A percentile compares a stretch with the other conserved stretches of the same genome.
These are phyloP conservation scores for Amaranthus palmeri DNA, from an alignment of 148 eudicot genomes.

Conservation along the genomic window DNA sequence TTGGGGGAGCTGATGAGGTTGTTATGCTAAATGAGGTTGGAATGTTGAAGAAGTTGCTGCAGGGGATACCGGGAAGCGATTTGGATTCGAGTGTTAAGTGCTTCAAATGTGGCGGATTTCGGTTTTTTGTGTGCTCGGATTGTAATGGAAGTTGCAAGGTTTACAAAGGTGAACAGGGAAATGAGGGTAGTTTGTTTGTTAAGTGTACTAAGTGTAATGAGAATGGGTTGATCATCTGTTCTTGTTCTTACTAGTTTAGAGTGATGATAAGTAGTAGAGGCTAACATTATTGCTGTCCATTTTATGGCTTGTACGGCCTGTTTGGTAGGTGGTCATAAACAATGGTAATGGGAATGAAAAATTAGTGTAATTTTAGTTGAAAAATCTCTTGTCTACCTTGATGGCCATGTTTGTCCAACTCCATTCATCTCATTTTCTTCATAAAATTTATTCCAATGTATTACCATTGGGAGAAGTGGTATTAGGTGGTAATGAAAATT, in stretches of 20 bases:
- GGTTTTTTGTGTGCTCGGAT: constrained; percentile 51
- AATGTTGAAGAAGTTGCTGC: constrained; percentile 42
- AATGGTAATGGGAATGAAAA: not conserved
- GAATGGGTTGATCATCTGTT: constrained; percentile 69
- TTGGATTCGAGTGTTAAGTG: constrained; percentile 25
- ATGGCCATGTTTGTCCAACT: no score
- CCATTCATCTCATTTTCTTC: no score
- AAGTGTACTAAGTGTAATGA: constrained; percentile 64
- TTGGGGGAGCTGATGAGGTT: constrained; percentile 82
- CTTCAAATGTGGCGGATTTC: constrained; percentile 44
- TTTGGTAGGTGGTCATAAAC: not conserved
- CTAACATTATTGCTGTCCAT: not conserved
- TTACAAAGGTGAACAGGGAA: constrained; percentile 26
- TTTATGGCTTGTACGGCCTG: not conserved
- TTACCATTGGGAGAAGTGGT: no score
- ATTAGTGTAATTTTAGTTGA: not conserved
- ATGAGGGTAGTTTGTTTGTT: constrained; percentile 16
- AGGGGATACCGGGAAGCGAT: constrained; percentile 44
- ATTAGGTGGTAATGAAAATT: no score
- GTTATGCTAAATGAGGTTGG: constrained; percentile 55
- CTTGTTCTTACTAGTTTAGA: constrained; percentile 35
- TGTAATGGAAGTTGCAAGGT: constrained; percentile 69
- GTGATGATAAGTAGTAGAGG: not conserved
- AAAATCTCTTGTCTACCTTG: no score
- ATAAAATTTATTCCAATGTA: no score